Conservation (phyloP, 2,329 filamentous ascomycete genomes). For the Trichoderma afroharzianum region DNA sequence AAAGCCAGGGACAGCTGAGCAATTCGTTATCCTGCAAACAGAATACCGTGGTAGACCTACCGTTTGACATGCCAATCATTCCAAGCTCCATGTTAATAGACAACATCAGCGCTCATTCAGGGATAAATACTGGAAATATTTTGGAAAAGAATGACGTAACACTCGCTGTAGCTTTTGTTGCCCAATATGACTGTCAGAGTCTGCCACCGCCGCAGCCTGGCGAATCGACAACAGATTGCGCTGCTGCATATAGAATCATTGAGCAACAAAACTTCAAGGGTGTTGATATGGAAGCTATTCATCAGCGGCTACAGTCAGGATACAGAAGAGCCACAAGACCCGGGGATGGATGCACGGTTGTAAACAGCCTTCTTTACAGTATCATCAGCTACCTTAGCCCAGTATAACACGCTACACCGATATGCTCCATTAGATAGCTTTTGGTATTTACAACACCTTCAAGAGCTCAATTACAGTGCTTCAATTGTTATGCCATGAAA, state of each 20-base stretch:
- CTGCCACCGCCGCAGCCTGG: not conserved
- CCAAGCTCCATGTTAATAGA: not conserved
- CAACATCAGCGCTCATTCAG: not conserved
- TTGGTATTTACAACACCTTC: not conserved
- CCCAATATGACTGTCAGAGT: not conserved
- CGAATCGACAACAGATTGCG: not conserved
- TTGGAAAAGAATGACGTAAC: not conserved
- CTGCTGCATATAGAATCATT: not conserved
- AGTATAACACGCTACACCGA: not conserved
- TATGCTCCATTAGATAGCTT: not conserved
- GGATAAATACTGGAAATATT: not conserved
- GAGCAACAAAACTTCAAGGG: not conserved
- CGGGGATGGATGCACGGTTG: not conserved
- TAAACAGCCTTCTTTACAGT: not conserved
- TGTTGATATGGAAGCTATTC: not conserved
- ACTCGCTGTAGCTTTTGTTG: not conserved
- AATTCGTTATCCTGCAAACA: not conserved
- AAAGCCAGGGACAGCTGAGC: not conserved
- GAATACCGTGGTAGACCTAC: not conserved
- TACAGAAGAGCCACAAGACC: not conserved
- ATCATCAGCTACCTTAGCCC: not conserved
- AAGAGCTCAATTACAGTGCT: not conserved
- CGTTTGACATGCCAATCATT: not conserved
- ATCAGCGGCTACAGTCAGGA: not conserved
- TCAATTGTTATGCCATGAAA: too few species aligned